Evolutionary conservation across 139 green algal genomes (phyloP), one percentile per base, ranked within the genome.

Genomic region (Mychonastes homosphaera): DNA sequence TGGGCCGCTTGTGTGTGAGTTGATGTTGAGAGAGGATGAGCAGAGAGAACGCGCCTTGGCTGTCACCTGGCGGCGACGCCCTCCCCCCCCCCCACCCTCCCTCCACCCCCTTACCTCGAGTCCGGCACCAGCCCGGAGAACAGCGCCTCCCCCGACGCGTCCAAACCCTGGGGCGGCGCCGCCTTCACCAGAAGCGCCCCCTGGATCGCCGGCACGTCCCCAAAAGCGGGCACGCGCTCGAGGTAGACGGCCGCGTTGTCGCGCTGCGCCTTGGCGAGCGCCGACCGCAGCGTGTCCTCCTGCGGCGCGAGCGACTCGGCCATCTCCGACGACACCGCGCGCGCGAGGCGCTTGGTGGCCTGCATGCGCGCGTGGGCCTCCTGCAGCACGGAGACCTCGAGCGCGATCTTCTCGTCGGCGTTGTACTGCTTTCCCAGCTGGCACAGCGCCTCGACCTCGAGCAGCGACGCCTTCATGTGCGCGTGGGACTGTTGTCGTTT

Each of bases 71-170:
- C 7, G 10, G 9, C 41, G 19, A 48, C 7, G 19, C 41, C 23
- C 9, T 28, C 41, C 41, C 41, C 36, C 36, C 10, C 36, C 10
- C 13, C 12, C 36, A 44, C 24, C 3, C 34, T 24, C 19, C 19
- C 52, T 21, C n/a, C 23, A 2, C 39, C 19, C n/a, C 3, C 62
- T 3, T 54, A 85, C 81, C 81, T 84, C 46, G 50, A 61, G 54
- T 93, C 86, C 3, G 86, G 86, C 39, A 94, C 71, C 24, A 93
- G 63, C 6, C 54, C 41, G 15, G 44, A 65, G 62, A 94, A 94
- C 27, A 93, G 60, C 28, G 67, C 58, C 49, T 78, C 74, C 3
- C 51, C 36, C 9, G 75, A 35, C 4, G 56, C 70, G 24, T 80
- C 77, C 18, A 81, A 45, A 15, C 43, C 46, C 3, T 59, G 23